phyloP scores from a whole-genome alignment of 345 rosid species.

The thale cress (Arabidopsis thaliana) region TAIR10.1 NC_003074.8:8520001-8520500 shows the following conservation, averaged over 20 bases:
- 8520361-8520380: conserved; percentile 25
- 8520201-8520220: conserved; percentile 37
- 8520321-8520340: conserved; percentile 79
- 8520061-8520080: conserved; percentile 84
- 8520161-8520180: not conserved
- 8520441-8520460: conserved; percentile 83
- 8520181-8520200: not conserved
- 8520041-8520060: conserved; percentile 64
- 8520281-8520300: conserved; percentile 71
- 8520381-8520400: conserved; percentile 13
- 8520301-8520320: conserved; percentile 92
- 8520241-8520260: conserved; percentile 98
- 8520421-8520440: conserved; percentile 74
- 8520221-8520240: conserved; percentile 99
- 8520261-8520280: conserved; percentile 73
- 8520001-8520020: conserved; percentile 3
- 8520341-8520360: conserved; percentile 67
- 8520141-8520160: conserved; percentile 4
- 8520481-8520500: conserved; percentile 88
- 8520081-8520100: conserved; percentile 93
- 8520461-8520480: conserved; percentile 92
- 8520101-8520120: conserved; percentile 99
- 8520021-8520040: conserved; percentile 14
- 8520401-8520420: conserved; percentile 8
- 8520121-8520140: conserved; percentile 98